Percentiles rank a stretch among this genome's conserved stretches.
These are phyloP conservation scores for Phytophthora boehmeriae DNA, from an alignment of 352 stramenopile genomes.

Conservation along the genomic window DNA sequence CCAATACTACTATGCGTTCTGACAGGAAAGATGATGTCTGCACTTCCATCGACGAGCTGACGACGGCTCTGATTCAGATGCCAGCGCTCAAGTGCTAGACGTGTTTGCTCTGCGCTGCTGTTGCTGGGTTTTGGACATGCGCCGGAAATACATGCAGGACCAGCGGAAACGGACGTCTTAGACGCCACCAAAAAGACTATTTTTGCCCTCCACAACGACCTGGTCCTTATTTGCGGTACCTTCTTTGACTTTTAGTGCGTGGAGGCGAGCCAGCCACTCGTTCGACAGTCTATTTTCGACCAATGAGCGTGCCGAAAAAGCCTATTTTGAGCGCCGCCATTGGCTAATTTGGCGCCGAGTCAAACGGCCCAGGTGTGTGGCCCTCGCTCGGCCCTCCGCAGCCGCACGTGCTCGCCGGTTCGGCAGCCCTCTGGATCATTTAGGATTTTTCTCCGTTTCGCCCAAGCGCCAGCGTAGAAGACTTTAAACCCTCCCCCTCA, in stretches of 20 bases:
- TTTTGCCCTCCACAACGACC: background rate
- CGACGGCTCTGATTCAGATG: background rate
- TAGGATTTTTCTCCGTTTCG: slow-evolving; percentile 85
- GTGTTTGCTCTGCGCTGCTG: too few species aligned
- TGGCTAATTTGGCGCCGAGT: slow-evolving; percentile 16
- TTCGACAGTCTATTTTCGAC: slow-evolving; percentile 50
- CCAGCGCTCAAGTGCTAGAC: background rate
- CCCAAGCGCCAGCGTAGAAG: slow-evolving; percentile 61
- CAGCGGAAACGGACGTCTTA: slow-evolving; percentile 1
- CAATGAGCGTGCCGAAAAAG: slow-evolving; percentile 28
- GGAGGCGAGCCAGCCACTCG: slow-evolving; percentile 49
- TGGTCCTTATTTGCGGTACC: background rate
- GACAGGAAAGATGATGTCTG: too few species aligned
- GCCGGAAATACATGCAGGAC: background rate
- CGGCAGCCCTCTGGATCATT: slow-evolving; percentile 47
- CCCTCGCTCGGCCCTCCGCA: slow-evolving; percentile 28
- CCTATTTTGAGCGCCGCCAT: background rate
- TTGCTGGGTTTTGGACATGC: background rate
- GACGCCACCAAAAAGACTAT: background rate
- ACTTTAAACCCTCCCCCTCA: slow-evolving; percentile 38
- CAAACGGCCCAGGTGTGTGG: slow-evolving; percentile 59
- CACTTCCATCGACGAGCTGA: background rate
- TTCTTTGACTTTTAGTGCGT: background rate
- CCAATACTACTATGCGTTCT: too few species aligned
- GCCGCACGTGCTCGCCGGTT: slow-evolving; percentile 5